Conservation (phyloP, 2,329 filamentous ascomycete species). For the Microdochium nivale region DNA sequence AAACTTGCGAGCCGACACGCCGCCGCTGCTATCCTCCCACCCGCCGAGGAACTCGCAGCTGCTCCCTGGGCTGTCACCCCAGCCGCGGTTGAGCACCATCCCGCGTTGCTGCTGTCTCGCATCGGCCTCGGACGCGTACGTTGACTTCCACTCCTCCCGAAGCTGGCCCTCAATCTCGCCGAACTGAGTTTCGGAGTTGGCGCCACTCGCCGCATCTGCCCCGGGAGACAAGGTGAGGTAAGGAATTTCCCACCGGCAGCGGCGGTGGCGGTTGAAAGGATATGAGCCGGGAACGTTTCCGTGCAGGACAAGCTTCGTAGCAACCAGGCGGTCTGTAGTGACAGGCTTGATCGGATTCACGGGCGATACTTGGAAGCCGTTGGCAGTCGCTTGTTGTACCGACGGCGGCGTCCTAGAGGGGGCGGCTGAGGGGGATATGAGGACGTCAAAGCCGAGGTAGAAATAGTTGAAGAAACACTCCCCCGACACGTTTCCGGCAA, state of each 20-base stretch:
- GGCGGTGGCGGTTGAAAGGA: constrained; percentile 88
- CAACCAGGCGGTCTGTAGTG: constrained; percentile 61
- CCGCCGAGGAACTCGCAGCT: constrained; percentile 79
- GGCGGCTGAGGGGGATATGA: constrained; percentile 69
- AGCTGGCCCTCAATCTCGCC: constrained; percentile 61
- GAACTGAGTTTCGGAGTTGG: constrained; percentile 74
- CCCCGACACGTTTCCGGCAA: constrained; percentile 45
- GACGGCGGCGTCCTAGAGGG: constrained; percentile 57
- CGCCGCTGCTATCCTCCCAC: constrained; percentile 67
- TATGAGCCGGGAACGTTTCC: constrained; percentile 94
- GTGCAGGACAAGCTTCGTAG: constrained; percentile 87
- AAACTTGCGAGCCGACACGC: constrained; percentile 38
- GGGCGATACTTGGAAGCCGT: constrained; percentile 15
- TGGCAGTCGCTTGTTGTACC: constrained; percentile 14
- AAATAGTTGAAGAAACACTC: constrained; percentile 98
- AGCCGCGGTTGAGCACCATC: constrained; percentile 89
- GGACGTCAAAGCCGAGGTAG: constrained; percentile 84
- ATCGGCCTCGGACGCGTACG: constrained; percentile 48
- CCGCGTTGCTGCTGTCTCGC: constrained; percentile 47
- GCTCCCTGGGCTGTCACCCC: constrained; percentile 85
- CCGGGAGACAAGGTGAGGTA: constrained; percentile 39
- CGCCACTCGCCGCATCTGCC: constrained; percentile 26
- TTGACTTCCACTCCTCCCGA: constrained; percentile 60
- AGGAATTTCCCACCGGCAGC: constrained; percentile 75
- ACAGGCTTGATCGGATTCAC: constrained; percentile 28